These are phyloP conservation scores for Aspergillus leporis DNA, from an alignment of 495 filamentous ascomycete genomes.

Conservation along the genomic window DNA sequence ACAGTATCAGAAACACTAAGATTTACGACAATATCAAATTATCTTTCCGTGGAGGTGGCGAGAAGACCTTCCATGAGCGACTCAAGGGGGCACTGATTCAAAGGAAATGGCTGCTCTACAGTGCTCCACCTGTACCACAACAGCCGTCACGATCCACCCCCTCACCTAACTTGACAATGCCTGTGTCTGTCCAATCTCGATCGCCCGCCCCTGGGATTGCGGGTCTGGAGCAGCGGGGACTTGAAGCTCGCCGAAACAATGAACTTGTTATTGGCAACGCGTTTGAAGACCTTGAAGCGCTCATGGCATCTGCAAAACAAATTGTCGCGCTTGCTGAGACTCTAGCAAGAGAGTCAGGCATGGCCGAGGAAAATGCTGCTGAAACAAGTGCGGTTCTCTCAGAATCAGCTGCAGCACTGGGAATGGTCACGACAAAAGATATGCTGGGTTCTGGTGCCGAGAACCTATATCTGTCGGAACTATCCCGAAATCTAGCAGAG, in stretches of 20 bases:
- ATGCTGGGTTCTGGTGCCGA: slow-evolving; percentile 67
- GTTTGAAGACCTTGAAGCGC: slow-evolving; percentile 93
- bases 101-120: slow-evolving; percentile 92
- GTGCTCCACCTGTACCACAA: slow-evolving; percentile 84
- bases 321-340: slow-evolving; percentile 90
- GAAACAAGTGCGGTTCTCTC: slow-evolving; percentile 75
- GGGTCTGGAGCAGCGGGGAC: slow-evolving; percentile 79
- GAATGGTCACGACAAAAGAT: slow-evolving; percentile 91
- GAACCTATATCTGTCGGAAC: slow-evolving; percentile 67
- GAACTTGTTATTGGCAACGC: slow-evolving; percentile 89
- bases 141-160: slow-evolving; percentile 47
- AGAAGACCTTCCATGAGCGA: slow-evolving; percentile 86
- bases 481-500: slow-evolving; percentile 88
- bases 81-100: slow-evolving; percentile 86
- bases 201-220: slow-evolving; percentile 83
- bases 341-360: slow-evolving; percentile 70
- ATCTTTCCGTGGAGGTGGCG: slow-evolving; percentile 86
- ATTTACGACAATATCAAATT: slow-evolving; percentile 79
- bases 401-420: slow-evolving; percentile 80
- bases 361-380: slow-evolving; percentile 53
- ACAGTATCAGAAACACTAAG: slow-evolving; percentile 48
- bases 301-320: slow-evolving; percentile 96
- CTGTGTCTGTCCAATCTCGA: slow-evolving; percentile 36
- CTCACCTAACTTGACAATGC: slow-evolving; percentile 20
- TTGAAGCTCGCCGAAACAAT: slow-evolving; percentile 85